Conservation (phyloP, 2,329 filamentous ascomycete genomes). For the Colletotrichum sp. region DNA sequence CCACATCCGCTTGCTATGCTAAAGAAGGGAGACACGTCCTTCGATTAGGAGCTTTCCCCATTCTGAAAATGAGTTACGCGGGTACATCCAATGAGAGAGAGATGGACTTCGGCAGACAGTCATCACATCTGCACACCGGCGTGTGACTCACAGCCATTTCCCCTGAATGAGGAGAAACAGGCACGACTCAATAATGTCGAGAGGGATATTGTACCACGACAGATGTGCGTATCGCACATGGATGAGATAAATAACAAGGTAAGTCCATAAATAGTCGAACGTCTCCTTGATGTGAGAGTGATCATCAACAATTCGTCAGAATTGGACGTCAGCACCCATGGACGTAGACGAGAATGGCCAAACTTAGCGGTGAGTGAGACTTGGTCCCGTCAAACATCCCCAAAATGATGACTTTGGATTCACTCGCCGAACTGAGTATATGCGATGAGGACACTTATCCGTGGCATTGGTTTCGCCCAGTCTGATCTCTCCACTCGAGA, state of each 20-base stretch:
- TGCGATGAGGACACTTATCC: background rate
- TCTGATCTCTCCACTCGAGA: background rate
- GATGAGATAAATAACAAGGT: background rate
- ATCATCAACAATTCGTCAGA: too few species aligned
- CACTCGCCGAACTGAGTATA: constrained; percentile 6
- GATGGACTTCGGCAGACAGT: background rate
- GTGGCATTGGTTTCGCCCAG: constrained; percentile 8
- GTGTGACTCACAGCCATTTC: background rate
- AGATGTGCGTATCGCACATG: background rate
- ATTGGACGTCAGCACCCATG: too few species aligned
- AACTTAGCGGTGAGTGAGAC: background rate
- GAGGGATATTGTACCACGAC: background rate
- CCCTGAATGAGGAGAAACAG: background rate
- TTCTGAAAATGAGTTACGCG: too few species aligned
- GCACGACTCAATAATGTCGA: background rate
- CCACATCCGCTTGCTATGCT: background rate
- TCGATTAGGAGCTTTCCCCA: too few species aligned
- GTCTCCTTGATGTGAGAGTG: background rate
- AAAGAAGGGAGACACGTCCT: background rate
- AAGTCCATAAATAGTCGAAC: background rate
- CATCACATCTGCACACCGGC: background rate
- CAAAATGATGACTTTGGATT: background rate
- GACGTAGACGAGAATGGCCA: too few species aligned
- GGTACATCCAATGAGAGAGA: too few species aligned
- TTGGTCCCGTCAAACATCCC: background rate